Conservation (phyloP, 2,329 filamentous ascomycete genomes). For the Neonectria magnoliae region DNA sequence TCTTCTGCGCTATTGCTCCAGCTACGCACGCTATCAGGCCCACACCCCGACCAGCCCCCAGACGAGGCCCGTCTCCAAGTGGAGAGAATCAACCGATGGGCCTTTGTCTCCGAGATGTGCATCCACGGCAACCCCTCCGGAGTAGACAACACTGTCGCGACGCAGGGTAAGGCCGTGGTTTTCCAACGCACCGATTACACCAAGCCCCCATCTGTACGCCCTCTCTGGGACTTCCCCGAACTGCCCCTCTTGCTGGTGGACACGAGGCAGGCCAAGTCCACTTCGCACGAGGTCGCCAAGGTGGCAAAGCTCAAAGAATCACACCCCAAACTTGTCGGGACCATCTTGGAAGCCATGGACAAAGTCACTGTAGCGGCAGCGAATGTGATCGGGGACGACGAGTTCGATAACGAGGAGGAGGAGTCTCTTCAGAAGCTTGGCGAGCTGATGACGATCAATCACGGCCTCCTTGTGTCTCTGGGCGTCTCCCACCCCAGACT, state of each 20-base stretch:
- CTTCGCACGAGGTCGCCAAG: slow-evolving; percentile 85
- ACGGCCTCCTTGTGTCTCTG: slow-evolving; percentile 88
- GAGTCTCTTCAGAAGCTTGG: slow-evolving; percentile 78
- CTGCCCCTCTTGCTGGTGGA: slow-evolving; percentile 90
- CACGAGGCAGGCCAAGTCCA: slow-evolving; percentile 88
- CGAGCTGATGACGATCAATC: slow-evolving; percentile 91
- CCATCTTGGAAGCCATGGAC: slow-evolving; percentile 88
- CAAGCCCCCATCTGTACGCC: slow-evolving; percentile 78
- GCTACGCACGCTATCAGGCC: slow-evolving; percentile 86
- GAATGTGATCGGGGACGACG: slow-evolving; percentile 64
- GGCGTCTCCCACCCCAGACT: slow-evolving; percentile 95
- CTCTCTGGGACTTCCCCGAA: slow-evolving; percentile 89
- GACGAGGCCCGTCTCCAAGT: slow-evolving; percentile 91
- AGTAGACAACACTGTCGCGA: slow-evolving; percentile 95
- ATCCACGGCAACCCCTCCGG: slow-evolving; percentile 97
- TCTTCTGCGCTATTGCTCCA: slow-evolving; percentile 86
- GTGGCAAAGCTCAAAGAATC: slow-evolving; percentile 76
- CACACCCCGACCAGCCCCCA: slow-evolving; percentile 88
- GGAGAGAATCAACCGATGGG: slow-evolving; percentile 97
- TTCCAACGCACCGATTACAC: slow-evolving; percentile 84
- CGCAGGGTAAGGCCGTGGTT: slow-evolving; percentile 92
- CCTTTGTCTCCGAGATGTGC: slow-evolving; percentile 95
- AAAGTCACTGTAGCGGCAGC: slow-evolving; percentile 69
- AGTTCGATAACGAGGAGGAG: slow-evolving; percentile 73
- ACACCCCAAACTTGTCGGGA: slow-evolving; percentile 81